A percentile compares a stretch with the other conserved stretches of the same genome.
phyloP scores from a whole-genome alignment of 129 eudicot genomes.

The Centella asiatica region DNA sequence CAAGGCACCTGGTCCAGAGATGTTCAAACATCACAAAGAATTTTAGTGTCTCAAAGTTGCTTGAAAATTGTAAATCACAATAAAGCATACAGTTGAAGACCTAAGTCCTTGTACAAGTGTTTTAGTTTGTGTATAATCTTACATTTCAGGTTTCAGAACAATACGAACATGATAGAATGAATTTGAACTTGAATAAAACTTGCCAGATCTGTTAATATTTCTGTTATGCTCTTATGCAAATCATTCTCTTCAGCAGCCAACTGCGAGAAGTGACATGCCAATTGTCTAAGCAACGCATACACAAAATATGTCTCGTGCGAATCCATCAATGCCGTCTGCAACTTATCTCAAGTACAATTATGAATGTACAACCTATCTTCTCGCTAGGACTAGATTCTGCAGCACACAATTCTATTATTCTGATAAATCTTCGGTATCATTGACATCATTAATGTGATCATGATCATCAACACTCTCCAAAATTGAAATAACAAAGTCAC shows the following conservation, averaged over 20 bases:
- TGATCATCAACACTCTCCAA: conserved; percentile 27
- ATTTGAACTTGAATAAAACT: neutral
- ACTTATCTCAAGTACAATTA: neutral
- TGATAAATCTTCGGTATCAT: neutral
- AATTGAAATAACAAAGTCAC: conserved; percentile 45
- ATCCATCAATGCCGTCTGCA: neutral
- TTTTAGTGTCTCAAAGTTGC: neutral
- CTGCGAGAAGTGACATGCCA: neutral
- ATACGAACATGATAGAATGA: neutral
- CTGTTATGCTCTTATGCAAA: too few relatives aligned
- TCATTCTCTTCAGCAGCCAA: neutral
- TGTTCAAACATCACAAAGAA: neutral
- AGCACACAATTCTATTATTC: neutral
- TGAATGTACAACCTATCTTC: too few relatives aligned
- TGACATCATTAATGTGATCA: neutral
- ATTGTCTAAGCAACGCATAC: neutral
- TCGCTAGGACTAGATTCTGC: neutral
- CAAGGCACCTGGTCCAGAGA: neutral
- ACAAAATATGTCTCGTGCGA: too few relatives aligned
- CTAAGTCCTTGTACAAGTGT: too few relatives aligned
- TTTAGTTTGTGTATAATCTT: too few relatives aligned
- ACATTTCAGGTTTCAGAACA: too few relatives aligned
- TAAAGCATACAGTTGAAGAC: neutral
- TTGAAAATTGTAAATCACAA: neutral
- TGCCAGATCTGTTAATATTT: neutral